Evolutionary conservation across 805 yeast species (phyloP), one percentile per base, ranked within the genome.

Genomic region (Nakazawaea laoshanensis): DNA sequence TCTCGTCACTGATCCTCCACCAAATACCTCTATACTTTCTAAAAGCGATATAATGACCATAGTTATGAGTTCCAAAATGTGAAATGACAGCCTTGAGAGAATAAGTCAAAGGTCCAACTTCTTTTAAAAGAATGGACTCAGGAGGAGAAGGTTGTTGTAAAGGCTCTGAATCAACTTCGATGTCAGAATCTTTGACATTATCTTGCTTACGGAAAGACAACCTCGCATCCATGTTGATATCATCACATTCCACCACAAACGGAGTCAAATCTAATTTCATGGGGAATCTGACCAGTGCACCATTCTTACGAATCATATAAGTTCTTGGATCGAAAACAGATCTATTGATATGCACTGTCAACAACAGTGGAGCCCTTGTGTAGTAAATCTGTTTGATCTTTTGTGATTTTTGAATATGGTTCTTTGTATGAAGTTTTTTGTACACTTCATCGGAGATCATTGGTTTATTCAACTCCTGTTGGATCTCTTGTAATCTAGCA

Each of bases 1-100:
- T 75, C 49, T 87, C 95, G 55, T 92, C 98, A 45, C 92, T 80
- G 13, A 88, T 79, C 51, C 95, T 72, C 95, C 96, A 88, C 98
- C 98, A 89, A 8, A 75, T 67, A 2, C 88, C 92, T 43, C 94
- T 70, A 37, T 61, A 69, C 47, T 75, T 79, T 48, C 96, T 74
- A 59, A 72, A 89, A 26, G 94, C 86, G 40, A 89, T 83, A 51
- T 89, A 89, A 55, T 89, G 98, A n/a, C 98, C 98, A 52, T 86
- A 92, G 47, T 89, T 87, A 47, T 92, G 96, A 1, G 95, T 82
- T 30, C 98, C 98, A 52, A 80, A 88, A 55, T 89, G 98, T 1
- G 89, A 77, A 28, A 89, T 83, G 1, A 84, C 92, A 1, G 96
- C 84, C 49, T 83, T 83, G 40, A 89, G 65, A 24, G 75, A 67